Conservation (phyloP, 352 stramenopile species). For the Bremia lactucae region DNA sequence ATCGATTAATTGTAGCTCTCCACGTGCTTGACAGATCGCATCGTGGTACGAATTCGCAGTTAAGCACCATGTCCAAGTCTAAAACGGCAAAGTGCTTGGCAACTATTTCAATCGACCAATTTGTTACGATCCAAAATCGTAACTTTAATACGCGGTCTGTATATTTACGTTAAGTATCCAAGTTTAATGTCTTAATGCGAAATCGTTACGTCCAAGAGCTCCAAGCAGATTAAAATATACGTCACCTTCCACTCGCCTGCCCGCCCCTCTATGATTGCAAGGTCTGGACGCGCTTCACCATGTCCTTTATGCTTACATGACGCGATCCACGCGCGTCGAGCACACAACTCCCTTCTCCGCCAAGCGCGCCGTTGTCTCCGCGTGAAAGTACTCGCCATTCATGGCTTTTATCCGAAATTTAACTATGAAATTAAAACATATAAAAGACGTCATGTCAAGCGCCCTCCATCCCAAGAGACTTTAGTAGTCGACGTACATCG, state of each 20-base stretch:
- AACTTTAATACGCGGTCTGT: conserved; percentile 16
- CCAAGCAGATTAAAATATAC: conserved; percentile 27
- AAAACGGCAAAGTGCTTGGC: no score
- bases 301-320: conserved; percentile 26
- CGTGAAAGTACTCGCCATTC: conserved; percentile 65
- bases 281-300: conserved; percentile 4
- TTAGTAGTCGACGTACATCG: conserved; percentile 38
- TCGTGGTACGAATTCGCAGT: no score
- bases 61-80: no score
- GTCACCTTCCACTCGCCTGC: conserved; percentile 5
- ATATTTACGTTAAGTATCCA: conserved; percentile 19
- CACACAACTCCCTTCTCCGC: conserved; percentile 66
- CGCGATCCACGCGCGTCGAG: conserved; percentile 63
- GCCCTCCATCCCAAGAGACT: not conserved
- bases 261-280: conserved; percentile 1
- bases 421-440: conserved; percentile 28
- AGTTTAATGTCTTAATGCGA: conserved; percentile 9
- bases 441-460: not conserved
- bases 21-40: no score
- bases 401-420: conserved; percentile 75
- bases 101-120: no score
- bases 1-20: no score
- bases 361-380: conserved; percentile 60
- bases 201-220: conserved; percentile 2
- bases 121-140: no score